phyloP scores from a whole-genome alignment of 2,329 filamentous ascomycete genomes.

The Neopestalotiopsis clavispora region DNA sequence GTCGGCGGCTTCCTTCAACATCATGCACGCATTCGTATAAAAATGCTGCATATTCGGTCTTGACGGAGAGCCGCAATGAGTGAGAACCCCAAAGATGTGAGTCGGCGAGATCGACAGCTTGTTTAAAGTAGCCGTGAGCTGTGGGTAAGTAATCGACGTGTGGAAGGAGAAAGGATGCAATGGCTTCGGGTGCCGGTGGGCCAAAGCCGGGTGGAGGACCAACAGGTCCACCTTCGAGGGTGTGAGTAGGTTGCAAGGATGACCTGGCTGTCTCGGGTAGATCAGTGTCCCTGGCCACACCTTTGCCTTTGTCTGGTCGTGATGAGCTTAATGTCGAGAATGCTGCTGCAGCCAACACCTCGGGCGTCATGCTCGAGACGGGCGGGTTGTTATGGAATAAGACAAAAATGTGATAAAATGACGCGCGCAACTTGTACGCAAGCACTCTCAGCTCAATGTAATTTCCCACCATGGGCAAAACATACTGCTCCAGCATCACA shows the following conservation, averaged over 20 bases:
- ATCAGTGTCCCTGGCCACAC: constrained; percentile 51
- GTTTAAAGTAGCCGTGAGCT: constrained; percentile 81
- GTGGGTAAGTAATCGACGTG: constrained; percentile 80
- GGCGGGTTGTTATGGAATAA: constrained; percentile 92
- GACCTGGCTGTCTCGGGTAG: constrained; percentile 45
- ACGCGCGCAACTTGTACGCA: constrained; percentile 88
- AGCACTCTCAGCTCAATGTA: constrained; percentile 87
- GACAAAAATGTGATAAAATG: constrained; percentile 96
- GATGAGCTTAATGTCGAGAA: constrained; percentile 36
- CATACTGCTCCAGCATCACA: constrained; percentile 83
- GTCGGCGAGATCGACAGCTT: constrained; percentile 77
- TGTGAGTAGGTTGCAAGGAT: constrained; percentile 53
- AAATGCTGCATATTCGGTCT: constrained; percentile 91
- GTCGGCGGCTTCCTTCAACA: constrained; percentile 71
- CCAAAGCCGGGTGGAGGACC: constrained; percentile 60
- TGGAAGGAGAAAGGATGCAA: constrained; percentile 79
- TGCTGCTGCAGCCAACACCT: constrained; percentile 41
- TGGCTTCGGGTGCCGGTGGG: constrained; percentile 41
- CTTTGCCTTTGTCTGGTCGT: constrained; percentile 54
- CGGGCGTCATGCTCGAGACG: constrained; percentile 65
- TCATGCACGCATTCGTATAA: constrained; percentile 93
- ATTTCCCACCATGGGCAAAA: constrained; percentile 81
- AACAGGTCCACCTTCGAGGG: constrained; percentile 64
- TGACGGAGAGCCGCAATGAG: constrained; percentile 85
- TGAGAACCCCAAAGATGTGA: constrained; percentile 83